Percentiles rank a stretch among this genome's conserved stretches.
phyloP scores from a whole-genome alignment of 805 yeast genomes.

The Pichia heedii region DNA sequence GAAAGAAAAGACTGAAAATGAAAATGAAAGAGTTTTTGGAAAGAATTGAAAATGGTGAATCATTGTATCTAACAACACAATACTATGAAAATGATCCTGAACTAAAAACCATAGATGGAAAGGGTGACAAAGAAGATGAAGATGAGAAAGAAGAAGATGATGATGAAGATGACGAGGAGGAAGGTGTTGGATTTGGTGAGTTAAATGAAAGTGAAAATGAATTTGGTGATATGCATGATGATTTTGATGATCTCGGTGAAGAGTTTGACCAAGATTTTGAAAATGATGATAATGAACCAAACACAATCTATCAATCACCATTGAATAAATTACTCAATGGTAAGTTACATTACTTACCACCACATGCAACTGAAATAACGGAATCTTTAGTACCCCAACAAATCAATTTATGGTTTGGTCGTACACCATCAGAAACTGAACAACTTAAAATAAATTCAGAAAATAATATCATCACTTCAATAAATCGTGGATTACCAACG shows the following conservation, averaged over 20 bases:
- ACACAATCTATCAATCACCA: slow-evolving; percentile 34
- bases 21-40: slow-evolving; percentile 39
- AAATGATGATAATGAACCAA: slow-evolving; percentile 34
- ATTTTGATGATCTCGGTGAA: slow-evolving; percentile 11
- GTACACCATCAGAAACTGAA: slow-evolving; percentile 5
- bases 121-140: slow-evolving; percentile 17
- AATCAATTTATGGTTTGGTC: slow-evolving; percentile 67
- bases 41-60: slow-evolving; percentile 31
- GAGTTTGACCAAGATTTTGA: slow-evolving; percentile 27
- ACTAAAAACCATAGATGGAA: too few species aligned
- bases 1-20: slow-evolving; percentile 44
- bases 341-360: slow-evolving; percentile 31
- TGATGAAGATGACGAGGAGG: slow-evolving; percentile 16
- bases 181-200: slow-evolving; percentile 18
- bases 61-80: slow-evolving; percentile 60
- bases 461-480: background rate
- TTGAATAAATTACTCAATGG: slow-evolving; percentile 31
- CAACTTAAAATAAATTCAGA: slow-evolving; percentile 21
- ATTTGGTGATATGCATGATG: too few species aligned
- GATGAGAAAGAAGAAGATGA: slow-evolving; percentile 20
- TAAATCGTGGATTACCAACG: slow-evolving; percentile 47
- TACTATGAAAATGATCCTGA: slow-evolving; percentile 42
- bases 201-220: slow-evolving; percentile 15
- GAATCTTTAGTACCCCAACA: slow-evolving; percentile 50
- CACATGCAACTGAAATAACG: slow-evolving; percentile 9